These are phyloP conservation scores for Xylaria sp. DNA, from an alignment of 2,329 filamentous ascomycete species.

Conservation along the genomic window DNA sequence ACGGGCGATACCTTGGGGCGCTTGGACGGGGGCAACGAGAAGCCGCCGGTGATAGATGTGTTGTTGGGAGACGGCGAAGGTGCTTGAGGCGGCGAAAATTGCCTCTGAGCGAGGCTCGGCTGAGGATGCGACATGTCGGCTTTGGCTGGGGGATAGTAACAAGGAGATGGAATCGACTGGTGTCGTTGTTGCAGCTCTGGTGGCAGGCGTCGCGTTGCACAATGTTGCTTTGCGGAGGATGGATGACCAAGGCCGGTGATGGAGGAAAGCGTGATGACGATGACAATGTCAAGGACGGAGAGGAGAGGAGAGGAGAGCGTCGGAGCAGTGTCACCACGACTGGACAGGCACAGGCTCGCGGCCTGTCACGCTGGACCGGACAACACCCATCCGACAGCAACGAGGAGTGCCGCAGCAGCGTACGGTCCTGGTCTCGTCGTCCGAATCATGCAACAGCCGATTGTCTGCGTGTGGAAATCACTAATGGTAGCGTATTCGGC, in stretches of 20 bases:
- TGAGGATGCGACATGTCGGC: slow-evolving; percentile 48
- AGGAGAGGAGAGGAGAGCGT: slow-evolving; percentile 1
- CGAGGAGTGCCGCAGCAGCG: slow-evolving; percentile 25
- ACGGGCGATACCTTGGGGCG: slow-evolving; percentile 77
- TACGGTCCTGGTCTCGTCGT: slow-evolving; percentile 15
- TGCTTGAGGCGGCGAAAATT: slow-evolving; percentile 58
- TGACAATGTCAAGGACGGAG: neutral
- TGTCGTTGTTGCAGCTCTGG: slow-evolving; percentile 6
- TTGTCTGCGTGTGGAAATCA: slow-evolving; percentile 24
- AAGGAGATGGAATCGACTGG: slow-evolving; percentile 10
- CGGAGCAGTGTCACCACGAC: slow-evolving; percentile 41
- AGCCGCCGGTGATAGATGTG: slow-evolving; percentile 65
- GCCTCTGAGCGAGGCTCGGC: slow-evolving; percentile 47
- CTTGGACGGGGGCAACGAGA: slow-evolving; percentile 75
- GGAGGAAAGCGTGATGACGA: neutral
- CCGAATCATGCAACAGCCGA: slow-evolving; percentile 20
- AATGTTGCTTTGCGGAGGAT: neutral
- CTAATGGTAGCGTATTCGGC: slow-evolving; percentile 15
- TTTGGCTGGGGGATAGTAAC: slow-evolving; percentile 8
- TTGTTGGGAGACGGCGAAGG: slow-evolving; percentile 69
- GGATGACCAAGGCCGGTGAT: neutral
- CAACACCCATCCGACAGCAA: slow-evolving; percentile 60
- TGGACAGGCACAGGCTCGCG: slow-evolving; percentile 60
- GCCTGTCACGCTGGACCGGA: slow-evolving; percentile 60
- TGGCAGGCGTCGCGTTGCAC: slow-evolving; percentile 9